Evolutionary conservation across 2,329 filamentous ascomycete species (phyloP), one percentile per base, ranked within the genome.

Genomic region (Diplocarpon rosae): DNA sequence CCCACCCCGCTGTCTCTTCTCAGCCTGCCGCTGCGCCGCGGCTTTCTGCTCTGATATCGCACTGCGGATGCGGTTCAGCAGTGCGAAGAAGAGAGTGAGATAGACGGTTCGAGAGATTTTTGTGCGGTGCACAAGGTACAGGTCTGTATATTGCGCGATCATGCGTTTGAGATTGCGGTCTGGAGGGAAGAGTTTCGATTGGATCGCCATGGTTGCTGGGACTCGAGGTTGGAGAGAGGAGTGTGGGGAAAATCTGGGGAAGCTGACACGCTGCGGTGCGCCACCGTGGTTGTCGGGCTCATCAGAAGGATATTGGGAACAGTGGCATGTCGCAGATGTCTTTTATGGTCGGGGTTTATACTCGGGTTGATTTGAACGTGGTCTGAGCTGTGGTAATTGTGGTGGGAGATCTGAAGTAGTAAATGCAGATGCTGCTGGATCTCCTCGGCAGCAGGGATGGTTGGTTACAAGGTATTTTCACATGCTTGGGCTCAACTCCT

Each of bases 31-130:
- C 42, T 70, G 70, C 1, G 84, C 83, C 2, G 87, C 85, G 13
- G 85, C 85, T 64, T 94, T 95, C 64, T 96, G 92, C 63, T 95
- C 89, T 47, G 84, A 81, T 60, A 96, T 83, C 56, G 90, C 89
- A 75, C 87, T 81, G 57, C 89, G 87, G 43, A 96, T 80, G 57
- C 92, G 87, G 64, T 94, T 89, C 49, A 82, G 72, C 49, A 95
- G 77, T 38, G 86, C 80, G 54, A 90, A 68, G 56, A 90, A 78
- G 55, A 95, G 74, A 24, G 86, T 81, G 50, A 94, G 69, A 69
- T 93, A 94, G 55, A 94, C 78, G 52, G 78, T 79, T 59, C 85
- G 82, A 16, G 86, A 90, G 64, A 95, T 88, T 54, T 78, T 78
- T 40, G 80, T 86, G 55, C 88, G 85, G 66, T 94, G 80, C 50